Conservation (phyloP, 2,329 filamentous ascomycete species). For the Acrodontium crateriforme region DNA sequence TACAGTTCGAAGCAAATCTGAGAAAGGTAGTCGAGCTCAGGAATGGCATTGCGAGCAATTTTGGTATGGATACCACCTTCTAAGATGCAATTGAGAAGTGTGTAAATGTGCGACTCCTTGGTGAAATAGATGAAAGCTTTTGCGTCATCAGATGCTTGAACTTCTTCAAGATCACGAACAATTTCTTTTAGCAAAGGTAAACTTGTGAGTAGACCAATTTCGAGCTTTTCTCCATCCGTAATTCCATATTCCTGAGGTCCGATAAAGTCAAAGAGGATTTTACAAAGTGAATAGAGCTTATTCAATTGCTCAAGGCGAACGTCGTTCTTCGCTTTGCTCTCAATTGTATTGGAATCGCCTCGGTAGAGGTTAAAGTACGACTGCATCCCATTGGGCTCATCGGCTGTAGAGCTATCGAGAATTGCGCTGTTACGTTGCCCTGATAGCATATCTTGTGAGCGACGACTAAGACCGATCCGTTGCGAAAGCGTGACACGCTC, state of each 20-base stretch:
- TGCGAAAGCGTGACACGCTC: conserved; percentile 24
- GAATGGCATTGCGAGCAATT: conserved; percentile 87
- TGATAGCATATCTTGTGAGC: conserved; percentile 29
- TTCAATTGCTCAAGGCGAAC: conserved; percentile 75
- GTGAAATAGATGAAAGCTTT: conserved; percentile 99
- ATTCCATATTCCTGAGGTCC: conserved; percentile 98
- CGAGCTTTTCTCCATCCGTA: conserved; percentile 88
- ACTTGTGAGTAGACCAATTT: conserved; percentile 89
- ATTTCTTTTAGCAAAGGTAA: conserved; percentile 91
- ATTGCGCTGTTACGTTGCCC: conserved; percentile 8
- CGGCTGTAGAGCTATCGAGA: conserved; percentile 3
- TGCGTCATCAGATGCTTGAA: conserved; percentile 85
- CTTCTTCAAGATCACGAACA: conserved; percentile 89
- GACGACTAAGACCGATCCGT: conserved; percentile 40
- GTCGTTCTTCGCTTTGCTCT: conserved; percentile 65
- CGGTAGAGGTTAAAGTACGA: conserved; percentile 85
- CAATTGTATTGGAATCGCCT: conserved; percentile 41
- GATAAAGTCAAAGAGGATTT: conserved; percentile 95
- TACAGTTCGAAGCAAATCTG: conserved; percentile 98
- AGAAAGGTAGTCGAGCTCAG: conserved; percentile 90
- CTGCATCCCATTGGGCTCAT: conserved; percentile 31
- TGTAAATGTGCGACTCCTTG: conserved; percentile 98
- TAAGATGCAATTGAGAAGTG: conserved; percentile 90
- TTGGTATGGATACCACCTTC: conserved; percentile 96
- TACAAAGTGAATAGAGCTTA: conserved; percentile 84